Base-by-base conservation (phyloP, 2,329 filamentous ascomycete genomes). In the Ophiocordyceps polyrhachis-furcata region DNA sequence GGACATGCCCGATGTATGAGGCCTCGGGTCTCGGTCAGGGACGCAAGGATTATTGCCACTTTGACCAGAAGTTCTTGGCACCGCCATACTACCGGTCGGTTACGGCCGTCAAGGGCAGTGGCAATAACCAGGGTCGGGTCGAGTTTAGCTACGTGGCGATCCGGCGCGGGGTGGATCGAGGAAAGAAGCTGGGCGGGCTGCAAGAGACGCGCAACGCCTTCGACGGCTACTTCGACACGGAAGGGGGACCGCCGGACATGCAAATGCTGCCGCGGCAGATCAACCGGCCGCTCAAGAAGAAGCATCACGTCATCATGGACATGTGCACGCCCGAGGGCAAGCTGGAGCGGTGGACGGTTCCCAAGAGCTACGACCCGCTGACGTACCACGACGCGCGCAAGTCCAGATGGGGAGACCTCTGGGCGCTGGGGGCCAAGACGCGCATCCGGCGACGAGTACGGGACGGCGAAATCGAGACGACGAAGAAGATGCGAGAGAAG, bases 321-420 rank as follows among this genome's bases (percentile, higher is more conserved):
- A 59, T 96, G 3, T 98, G 91, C 68, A 96, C 91, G 0, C 82
- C 89, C 0, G 71, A 76, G 1, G 91, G 84, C 29, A 78, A 74
- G 40, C 78, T 95, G 31, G 89, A 98, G 67, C 83, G 91, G 45
- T 98, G 91, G 91, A 91, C 82, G 0, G 81, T 98, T 0, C 84
- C 89, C 2, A 79, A 79, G 52, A 86, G 79, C 48, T 91, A 81
- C 62, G 81, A 80, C 59, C 79, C 74, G 53, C 77, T 82, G 54
- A 87, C 87, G 1, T 96, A 89, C 64, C 85, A 83, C 53, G 91
- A 96, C 58, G 91, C 91, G 32, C 78, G 91, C 49, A 98, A 98
- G 64, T 74, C 81, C 0, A 67, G 66, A 44, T 96, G 89, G 91
- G 91, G 91, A 37, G 91, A 96, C 58, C 68, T 96, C 11, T 98